These are phyloP conservation scores for Podospora anserina DNA, from an alignment of 495 filamentous ascomycete species.

Conservation along the genomic window DNA sequence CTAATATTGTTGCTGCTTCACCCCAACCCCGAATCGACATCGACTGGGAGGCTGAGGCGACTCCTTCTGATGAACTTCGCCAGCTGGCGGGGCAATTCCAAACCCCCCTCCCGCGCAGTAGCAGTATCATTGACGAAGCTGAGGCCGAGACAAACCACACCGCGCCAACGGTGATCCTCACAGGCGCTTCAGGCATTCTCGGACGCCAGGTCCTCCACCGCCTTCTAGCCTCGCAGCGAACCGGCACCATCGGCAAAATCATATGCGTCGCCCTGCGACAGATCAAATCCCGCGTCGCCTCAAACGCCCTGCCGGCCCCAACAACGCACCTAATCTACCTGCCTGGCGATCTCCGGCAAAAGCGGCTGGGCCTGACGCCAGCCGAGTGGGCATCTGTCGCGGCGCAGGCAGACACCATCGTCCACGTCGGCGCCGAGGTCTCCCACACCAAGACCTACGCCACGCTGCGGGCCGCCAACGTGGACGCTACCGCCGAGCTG, in stretches of 20 bases:
- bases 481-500: constrained; percentile 45
- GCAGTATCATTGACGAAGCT: too few relatives aligned
- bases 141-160: too few relatives aligned
- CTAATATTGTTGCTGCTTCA: not conserved
- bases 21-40: not conserved
- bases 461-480: constrained; percentile 40
- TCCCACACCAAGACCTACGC: constrained; percentile 51
- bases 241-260: too few relatives aligned
- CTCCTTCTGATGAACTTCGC: too few relatives aligned
- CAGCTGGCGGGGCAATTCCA: too few relatives aligned
- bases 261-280: too few relatives aligned
- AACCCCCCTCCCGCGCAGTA: too few relatives aligned
- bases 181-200: not conserved
- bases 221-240: not conserved
- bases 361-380: constrained; percentile 39
- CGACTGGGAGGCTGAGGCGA: not conserved
- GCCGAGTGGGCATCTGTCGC: constrained; percentile 11
- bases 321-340: constrained; percentile 36
- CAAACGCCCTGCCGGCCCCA: too few relatives aligned
- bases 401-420: not conserved
- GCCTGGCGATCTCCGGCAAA: constrained; percentile 37
- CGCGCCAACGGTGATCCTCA: too few relatives aligned
- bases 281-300: too few relatives aligned
- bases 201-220: not conserved
- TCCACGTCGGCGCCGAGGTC: constrained; percentile 37